A percentile compares a stretch with the other conserved stretches of the same genome.
Evolutionary conservation across 345 rosid genomes (phyloP).

Genomic region (Brassica incana): DNA sequence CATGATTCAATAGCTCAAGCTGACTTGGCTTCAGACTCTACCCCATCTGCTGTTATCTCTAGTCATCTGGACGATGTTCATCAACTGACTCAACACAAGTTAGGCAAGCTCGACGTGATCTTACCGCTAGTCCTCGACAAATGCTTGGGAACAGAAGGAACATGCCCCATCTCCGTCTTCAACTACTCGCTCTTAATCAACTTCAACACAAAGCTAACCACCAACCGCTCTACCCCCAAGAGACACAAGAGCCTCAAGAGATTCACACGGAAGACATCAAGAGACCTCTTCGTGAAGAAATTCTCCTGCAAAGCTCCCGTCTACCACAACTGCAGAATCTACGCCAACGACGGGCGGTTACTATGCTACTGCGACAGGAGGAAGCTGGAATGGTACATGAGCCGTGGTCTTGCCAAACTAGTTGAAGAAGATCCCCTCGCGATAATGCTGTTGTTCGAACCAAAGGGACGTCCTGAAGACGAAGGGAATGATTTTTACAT

Average conservation of each 20-base stretch:
- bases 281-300: conserved; percentile 79
- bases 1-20: conserved; percentile 55
- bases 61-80: conserved; percentile 65
- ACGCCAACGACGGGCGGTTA: conserved; percentile 85
- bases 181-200: conserved; percentile 70
- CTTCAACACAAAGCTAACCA: conserved; percentile 45
- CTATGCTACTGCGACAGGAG: conserved; percentile 90
- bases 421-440: conserved; percentile 82
- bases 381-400: conserved; percentile 93
- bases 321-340: conserved; percentile 93
- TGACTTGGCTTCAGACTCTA: conserved; percentile 52
- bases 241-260: conserved; percentile 56
- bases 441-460: conserved; percentile 90
- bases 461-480: conserved; percentile 97
- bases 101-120: conserved; percentile 45
- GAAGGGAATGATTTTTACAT: conserved; percentile 94
- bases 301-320: conserved; percentile 98
- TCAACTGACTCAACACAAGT: conserved; percentile 47
- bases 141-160: conserved; percentile 74
- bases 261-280: conserved; percentile 66
- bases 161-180: conserved; percentile 68
- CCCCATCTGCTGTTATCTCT: conserved; percentile 63
- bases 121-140: conserved; percentile 57
- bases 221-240: conserved; percentile 44
- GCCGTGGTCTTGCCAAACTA: conserved; percentile 76